Base-by-base conservation (phyloP, 441 rosid species). In the Bocquillonia castaneifolia region DNA sequence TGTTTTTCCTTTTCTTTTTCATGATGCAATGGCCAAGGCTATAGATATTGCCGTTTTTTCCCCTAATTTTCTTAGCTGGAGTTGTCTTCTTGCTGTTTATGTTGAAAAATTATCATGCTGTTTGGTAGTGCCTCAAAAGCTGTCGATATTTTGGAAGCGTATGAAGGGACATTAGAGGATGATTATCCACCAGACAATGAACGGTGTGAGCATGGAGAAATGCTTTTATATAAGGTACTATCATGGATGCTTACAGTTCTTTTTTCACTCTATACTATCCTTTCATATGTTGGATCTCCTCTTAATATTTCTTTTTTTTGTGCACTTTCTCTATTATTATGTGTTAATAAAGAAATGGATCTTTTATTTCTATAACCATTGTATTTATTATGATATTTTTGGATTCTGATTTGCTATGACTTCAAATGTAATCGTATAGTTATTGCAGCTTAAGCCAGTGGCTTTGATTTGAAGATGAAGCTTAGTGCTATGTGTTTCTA, bases 161-260 rank as follows among this genome's bases (percentile, higher is more conserved):
- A 85, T 81, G 99, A 95, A 85, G 99, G 99, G 74, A 95, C 99
- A 59, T 82, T 95, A 59, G 99, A 95, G 78, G 99, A 90, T 82
- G 98, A 91, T 82, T 83, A 89, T 78, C 99, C 99, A 51, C 99
- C 99, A 2, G 99, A 95, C 61, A 92, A 88, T 81, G 99, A 95
- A 81, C 90, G 91, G n/a, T 81, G 88, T 75, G 99, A 95, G 72
- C 98, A 91, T 76, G 89, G 96, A 51, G 99, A 95, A 85, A 92
- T 95, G 99, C 95, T 92, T 78, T 76, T 92, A 48, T 95, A 95
- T 76, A 95, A 95, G 99, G 99, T 95, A 83, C 64, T 47, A 32
- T 37, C n/a, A 22, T 62, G 32, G 37, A 44, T 67, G 23, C 65
- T 44, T 66, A 50, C 59, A 36, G 17, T 32, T 45, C 44, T 59